phyloP scores from a whole-genome alignment of 176 grass and related monocot genomes.

The Ensete glaucum region DNA sequence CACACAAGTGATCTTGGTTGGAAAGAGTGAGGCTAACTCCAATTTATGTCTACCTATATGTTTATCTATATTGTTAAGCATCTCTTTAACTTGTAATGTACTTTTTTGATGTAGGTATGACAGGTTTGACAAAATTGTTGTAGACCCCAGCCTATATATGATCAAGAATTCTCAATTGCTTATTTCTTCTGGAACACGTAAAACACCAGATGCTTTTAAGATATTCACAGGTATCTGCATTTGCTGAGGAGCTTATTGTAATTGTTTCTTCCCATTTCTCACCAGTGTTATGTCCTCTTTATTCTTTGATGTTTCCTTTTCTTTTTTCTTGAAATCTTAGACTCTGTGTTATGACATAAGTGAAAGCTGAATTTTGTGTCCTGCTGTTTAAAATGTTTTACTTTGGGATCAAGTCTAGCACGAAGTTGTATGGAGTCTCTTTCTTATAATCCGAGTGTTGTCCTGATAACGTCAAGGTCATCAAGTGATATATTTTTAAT shows the following conservation, averaged over 20 bases:
- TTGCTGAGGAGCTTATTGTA: not conserved
- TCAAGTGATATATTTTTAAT: too few species aligned
- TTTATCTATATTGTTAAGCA: not conserved
- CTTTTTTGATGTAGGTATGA: slow-evolving; percentile 27
- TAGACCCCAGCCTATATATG: slow-evolving; percentile 56
- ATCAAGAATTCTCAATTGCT: slow-evolving; percentile 25
- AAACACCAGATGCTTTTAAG: slow-evolving; percentile 67
- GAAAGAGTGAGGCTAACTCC: slow-evolving; percentile 38
- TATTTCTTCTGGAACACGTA: slow-evolving; percentile 29
- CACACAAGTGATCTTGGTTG: slow-evolving; percentile 59
- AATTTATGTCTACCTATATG: not conserved
- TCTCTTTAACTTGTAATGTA: not conserved
- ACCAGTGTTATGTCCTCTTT: not conserved
- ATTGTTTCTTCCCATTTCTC: not conserved
- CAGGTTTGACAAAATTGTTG: slow-evolving; percentile 60
- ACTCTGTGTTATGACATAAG: not conserved
- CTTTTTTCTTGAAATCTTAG: not conserved
- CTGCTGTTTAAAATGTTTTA: not conserved
- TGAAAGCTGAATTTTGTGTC: not conserved
- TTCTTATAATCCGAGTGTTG: not conserved
- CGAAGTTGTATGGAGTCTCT: not conserved
- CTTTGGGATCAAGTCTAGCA: not conserved
- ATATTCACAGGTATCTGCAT: slow-evolving; percentile 62
- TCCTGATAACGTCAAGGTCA: not conserved
- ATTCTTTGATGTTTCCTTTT: not conserved